Evolutionary conservation across 1,284 basidiomycete species (phyloP).

Genomic region (Marasmius sp.): DNA sequence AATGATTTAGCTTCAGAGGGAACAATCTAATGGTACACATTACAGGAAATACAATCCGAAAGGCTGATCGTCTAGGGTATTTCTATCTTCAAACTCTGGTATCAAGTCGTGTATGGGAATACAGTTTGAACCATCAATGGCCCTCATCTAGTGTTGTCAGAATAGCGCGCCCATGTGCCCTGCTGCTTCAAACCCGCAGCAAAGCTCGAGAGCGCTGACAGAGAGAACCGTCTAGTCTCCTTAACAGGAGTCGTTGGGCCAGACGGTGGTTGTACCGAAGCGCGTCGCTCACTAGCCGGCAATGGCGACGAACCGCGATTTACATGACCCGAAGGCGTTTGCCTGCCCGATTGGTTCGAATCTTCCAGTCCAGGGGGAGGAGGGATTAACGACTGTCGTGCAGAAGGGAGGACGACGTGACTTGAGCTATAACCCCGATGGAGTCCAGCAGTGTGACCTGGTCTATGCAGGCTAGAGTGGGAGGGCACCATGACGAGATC

Average conservation of each 20-base stretch:
- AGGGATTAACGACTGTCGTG: background rate
- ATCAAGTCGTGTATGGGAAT: background rate
- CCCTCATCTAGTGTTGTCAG: background rate
- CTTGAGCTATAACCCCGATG: background rate
- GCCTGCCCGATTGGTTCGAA: background rate
- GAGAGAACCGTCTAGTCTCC: constrained; percentile 26
- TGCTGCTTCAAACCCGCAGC: constrained; percentile 12
- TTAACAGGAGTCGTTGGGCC: constrained; percentile 11
- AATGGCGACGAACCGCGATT: background rate
- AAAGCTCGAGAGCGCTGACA: constrained; percentile 29
- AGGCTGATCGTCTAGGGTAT: background rate
- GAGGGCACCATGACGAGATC: constrained; percentile 18
- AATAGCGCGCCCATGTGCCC: constrained; percentile 12
- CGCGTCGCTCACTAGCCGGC: background rate
- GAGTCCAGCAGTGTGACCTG: background rate
- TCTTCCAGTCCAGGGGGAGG: constrained; percentile 5
- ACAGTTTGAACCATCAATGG: background rate
- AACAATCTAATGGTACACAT: too few relatives aligned
- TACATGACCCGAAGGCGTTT: background rate
- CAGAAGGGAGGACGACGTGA: constrained; percentile 1
- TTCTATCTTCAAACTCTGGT: background rate
- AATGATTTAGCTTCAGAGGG: too few relatives aligned
- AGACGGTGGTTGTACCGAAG: background rate
- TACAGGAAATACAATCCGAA: too few relatives aligned
- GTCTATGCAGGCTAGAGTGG: constrained; percentile 11